Conservation (phyloP, 108 stramenopile genomes). For the Pseudonitzschia delicatissima region DNA sequence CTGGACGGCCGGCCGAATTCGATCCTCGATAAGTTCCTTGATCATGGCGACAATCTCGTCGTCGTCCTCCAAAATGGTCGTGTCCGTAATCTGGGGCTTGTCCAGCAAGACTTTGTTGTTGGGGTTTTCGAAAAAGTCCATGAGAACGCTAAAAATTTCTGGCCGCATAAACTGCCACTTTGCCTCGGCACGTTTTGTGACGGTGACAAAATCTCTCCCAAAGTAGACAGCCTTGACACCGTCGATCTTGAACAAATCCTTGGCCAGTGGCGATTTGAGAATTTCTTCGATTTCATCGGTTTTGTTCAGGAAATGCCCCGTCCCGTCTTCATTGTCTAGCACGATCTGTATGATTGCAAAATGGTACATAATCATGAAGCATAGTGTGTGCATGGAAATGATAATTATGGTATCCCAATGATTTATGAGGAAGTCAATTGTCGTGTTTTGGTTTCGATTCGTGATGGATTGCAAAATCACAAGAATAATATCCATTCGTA, state of each 20-base stretch:
- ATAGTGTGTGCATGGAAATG: too few species aligned
- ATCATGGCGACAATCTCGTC: slow-evolving; percentile 98
- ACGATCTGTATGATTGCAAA: slow-evolving; percentile 12
- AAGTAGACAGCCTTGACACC: slow-evolving; percentile 92
- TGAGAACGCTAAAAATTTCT: slow-evolving; percentile 82
- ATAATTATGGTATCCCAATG: not conserved
- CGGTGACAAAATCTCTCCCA: slow-evolving; percentile 92
- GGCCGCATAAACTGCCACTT: slow-evolving; percentile 88
- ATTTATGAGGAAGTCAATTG: too few species aligned
- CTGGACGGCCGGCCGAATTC: slow-evolving; percentile 97
- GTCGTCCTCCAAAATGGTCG: slow-evolving; percentile 93
- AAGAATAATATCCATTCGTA: too few species aligned
- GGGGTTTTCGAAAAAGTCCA: slow-evolving; percentile 89
- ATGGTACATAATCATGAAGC: not conserved
- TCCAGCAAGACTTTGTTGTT: slow-evolving; percentile 59
- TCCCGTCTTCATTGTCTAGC: slow-evolving; percentile 28
- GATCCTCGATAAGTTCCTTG: slow-evolving; percentile 95
- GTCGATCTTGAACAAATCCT: slow-evolving; percentile 78
- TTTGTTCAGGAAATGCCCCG: slow-evolving; percentile 48
- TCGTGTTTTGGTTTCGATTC: too few species aligned
- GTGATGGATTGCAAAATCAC: too few species aligned
- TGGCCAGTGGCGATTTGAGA: slow-evolving; percentile 84
- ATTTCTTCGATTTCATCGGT: slow-evolving; percentile 65
- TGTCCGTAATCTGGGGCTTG: slow-evolving; percentile 83
- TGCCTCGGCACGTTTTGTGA: slow-evolving; percentile 88